Evolutionary conservation across 257 asterid genomes (phyloP), one percentile per base, ranked within the genome.

Genomic region (Nicotiana tomentosiformis): DNA sequence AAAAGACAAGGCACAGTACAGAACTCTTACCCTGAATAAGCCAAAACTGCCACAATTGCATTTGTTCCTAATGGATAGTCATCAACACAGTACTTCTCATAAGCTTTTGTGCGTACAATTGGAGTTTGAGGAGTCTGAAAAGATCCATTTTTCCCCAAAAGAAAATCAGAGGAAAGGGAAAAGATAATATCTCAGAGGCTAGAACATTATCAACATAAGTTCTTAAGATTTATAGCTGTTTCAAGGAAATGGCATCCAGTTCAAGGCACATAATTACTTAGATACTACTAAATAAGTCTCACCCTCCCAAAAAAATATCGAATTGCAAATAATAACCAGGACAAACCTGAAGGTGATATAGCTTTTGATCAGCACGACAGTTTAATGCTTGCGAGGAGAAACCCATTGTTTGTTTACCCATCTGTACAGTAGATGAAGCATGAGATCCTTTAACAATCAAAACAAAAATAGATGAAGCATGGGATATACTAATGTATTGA

Each of bases 331-430:
- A 76, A 23, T 51, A 51, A 51, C 35, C 67, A 49, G 66, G 77
- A 56, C 82, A 66, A 35, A 96, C 99, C 99, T 96, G 99, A 91
- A 96, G 99, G 88, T 93, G 99, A 89, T 96, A 96, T 74, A 96
- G 88, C 92, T 96, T 96, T 85, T 96, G 99, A 91, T 96, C 99
- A 82, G 99, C 99, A 85, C 99, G 95, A 82, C 87, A 78, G 77
- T 83, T 87, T 69, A 94, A 8, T 81, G 99, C 86, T 87, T 94
- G 99, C 76, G 98, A 93, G 84, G 98, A 90, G 86, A 89, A 94
- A 57, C 98, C 99, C 99, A 96, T 94, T 10, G 99, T 96, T 90
- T 96, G 99, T 81, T 96, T 96, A 66, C 90, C 99, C 99, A 96
- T 96, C 99, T 96, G 77, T 81, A 81, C 4, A 64, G 86, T 84